Conservation (phyloP, 2,329 filamentous ascomycete species). For the Fonsecaea multimorphosa region DNA sequence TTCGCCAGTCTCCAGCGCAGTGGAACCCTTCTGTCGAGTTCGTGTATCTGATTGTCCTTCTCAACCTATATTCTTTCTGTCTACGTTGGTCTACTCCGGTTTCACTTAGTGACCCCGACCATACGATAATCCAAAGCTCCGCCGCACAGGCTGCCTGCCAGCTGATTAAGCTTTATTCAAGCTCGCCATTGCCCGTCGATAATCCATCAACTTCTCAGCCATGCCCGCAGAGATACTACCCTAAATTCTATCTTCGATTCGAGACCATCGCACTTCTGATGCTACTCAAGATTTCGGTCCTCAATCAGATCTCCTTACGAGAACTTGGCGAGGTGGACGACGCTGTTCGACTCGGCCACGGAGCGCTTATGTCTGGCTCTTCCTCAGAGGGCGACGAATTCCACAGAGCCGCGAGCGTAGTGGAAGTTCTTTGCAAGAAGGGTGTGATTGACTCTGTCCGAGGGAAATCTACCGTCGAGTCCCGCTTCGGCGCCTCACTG, state of each 20-base stretch:
- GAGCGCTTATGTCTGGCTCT: neutral
- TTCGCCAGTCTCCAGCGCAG: neutral
- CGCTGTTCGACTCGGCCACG: neutral
- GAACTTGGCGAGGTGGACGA: slow-evolving; percentile 7
- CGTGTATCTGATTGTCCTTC: neutral
- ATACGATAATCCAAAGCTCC: slow-evolving; percentile 2
- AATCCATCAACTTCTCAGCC: neutral
- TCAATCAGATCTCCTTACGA: slow-evolving; percentile 2
- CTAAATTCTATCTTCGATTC: slow-evolving; percentile 5
- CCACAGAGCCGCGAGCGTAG: neutral
- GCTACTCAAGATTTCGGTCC: neutral
- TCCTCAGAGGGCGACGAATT: neutral
- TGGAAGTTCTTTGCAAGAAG: slow-evolving; percentile 5
- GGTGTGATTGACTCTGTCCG: neutral
- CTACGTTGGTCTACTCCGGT: neutral
- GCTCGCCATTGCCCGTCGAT: neutral
- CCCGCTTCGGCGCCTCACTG: neutral
- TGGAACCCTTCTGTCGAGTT: slow-evolving; percentile 1
- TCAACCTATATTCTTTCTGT: slow-evolving; percentile 1
- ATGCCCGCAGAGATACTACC: neutral
- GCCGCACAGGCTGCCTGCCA: neutral
- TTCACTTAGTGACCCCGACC: neutral
- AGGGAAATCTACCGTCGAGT: neutral
- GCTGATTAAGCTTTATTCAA: slow-evolving; percentile 1
- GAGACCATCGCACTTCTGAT: neutral